Conservation (phyloP, 192 early-diverging fungal species). For the Entrophospora sp. region DNA sequence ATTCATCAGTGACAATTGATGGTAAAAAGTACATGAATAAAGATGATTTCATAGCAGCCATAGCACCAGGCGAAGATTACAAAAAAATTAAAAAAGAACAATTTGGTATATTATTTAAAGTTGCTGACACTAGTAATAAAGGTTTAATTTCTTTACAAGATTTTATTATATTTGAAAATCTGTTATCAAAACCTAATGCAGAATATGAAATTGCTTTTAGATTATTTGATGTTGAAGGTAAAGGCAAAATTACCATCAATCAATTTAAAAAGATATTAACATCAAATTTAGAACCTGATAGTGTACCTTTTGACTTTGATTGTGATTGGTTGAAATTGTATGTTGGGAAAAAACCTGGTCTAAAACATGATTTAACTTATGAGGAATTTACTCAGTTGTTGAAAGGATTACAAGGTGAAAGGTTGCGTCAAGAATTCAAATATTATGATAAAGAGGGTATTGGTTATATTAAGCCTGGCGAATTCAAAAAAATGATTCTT, state of each 20-base stretch:
- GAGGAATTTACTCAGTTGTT: constrained; percentile 64
- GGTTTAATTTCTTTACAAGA: constrained; percentile 48
- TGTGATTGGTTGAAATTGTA: constrained; percentile 67
- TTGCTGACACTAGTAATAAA: constrained; percentile 44
- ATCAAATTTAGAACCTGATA: constrained; percentile 40
- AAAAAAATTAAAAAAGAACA: constrained; percentile 46
- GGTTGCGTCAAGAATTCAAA: constrained; percentile 63
- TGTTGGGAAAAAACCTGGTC: constrained; percentile 43
- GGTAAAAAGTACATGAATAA: constrained; percentile 45
- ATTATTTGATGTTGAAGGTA: constrained; percentile 51
- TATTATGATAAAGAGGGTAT: constrained; percentile 54
- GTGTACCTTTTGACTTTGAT: constrained; percentile 60
- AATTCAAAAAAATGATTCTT: constrained; percentile 51
- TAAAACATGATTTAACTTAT: constrained; percentile 51
- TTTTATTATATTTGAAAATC: constrained; percentile 53
- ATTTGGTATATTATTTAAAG: constrained; percentile 46
- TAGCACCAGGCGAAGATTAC: constrained; percentile 48
- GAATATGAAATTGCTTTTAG: constrained; percentile 67
- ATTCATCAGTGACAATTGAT: constrained; percentile 43
- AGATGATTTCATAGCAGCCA: constrained; percentile 50
- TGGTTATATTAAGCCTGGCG: constrained; percentile 51
- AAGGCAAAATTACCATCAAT: constrained; percentile 53
- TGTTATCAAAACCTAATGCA: constrained; percentile 56
- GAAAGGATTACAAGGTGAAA: constrained; percentile 60
- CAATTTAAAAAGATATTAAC: constrained; percentile 59